Base-by-base conservation (phyloP, 768 basidiomycete species). In the Kwoniella shandongensis region DNA sequence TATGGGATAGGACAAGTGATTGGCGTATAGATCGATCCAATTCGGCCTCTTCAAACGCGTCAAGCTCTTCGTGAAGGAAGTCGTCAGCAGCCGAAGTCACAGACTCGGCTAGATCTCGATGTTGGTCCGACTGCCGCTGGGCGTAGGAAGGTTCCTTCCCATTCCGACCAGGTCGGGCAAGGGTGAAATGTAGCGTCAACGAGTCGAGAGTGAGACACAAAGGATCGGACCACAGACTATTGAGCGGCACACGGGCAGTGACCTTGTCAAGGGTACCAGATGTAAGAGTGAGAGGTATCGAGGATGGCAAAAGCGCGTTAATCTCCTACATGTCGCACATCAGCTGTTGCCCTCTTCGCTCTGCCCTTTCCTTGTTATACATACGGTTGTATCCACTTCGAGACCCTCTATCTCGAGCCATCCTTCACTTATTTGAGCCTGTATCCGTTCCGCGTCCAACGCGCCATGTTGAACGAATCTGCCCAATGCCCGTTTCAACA, bases 361-460 rank as follows among this genome's bases (percentile, higher is more conserved):
- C n/a, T n/a, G n/a, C n/a, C n/a, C n/a, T n/a, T n/a, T n/a, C n/a
- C n/a, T n/a, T n/a, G n/a, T n/a, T n/a, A n/a, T 44, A 81, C 86
- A 67, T 69, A 88, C 92, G 75, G 85, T 80, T 47, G 81, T 81
- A 74, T 91, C 84, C 47, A 97, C 78, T 72, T 91, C 84, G 53
- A 96, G 79, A 68, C 91, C 85, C 61, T 86, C 86, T 35, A 97
- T 83, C 76, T 91, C 88, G 3, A 96, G 85, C 73, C 83, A 86
- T 17, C 93, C 93, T 39, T 86, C 87, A n/a, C 89, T 88, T 67
- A 97, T 86, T 77, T 94, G 90, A 26, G 90, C 88, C 67, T 94
- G 90, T 66, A 96, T 87, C 77, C 90, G 86, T 53, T 86, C 82
- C 49, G 84, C 80, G 78, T 96, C 89, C 55, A 96, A 83, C 68